These are phyloP conservation scores for Aspergillus sparsus DNA, from an alignment of 495 filamentous ascomycete genomes.

Conservation along the genomic window DNA sequence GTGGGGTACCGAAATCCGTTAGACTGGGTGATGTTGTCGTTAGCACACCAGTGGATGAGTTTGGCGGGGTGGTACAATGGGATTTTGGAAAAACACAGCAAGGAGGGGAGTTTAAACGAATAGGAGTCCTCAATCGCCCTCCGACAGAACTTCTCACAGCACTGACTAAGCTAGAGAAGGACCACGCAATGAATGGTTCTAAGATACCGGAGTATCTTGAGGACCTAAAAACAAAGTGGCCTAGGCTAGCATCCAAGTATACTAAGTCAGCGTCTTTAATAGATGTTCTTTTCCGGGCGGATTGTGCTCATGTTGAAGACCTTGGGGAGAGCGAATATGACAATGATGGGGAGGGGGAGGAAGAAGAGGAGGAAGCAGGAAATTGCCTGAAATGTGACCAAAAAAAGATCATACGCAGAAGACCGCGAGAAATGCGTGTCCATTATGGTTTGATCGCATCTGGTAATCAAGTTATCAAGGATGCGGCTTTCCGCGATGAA, in stretches of 20 bases:
- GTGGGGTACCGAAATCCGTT: constrained; percentile 33
- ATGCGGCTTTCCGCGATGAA: constrained; percentile 28
- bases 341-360: not conserved
- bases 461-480: constrained; percentile 34
- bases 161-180: not conserved
- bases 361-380: not conserved
- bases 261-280: too few species aligned
- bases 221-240: too few species aligned
- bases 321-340: not conserved
- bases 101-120: constrained; percentile 27
- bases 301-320: too few species aligned
- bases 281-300: too few species aligned
- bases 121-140: constrained; percentile 32
- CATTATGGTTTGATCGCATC: constrained; percentile 38
- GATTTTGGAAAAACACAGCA: constrained; percentile 27
- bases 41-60: constrained; percentile 17
- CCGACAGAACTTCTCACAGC: constrained; percentile 27
- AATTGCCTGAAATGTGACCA: not conserved
- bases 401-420: not conserved
- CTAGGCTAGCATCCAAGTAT: too few species aligned
- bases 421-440: constrained; percentile 16
- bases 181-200: constrained; percentile 11
- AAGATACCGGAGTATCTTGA: too few species aligned
- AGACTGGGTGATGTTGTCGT: constrained; percentile 32
- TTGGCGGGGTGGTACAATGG: constrained; percentile 27